Evolutionary conservation across 306 rosid genomes (phyloP).

Genomic region (Morella rubra): DNA sequence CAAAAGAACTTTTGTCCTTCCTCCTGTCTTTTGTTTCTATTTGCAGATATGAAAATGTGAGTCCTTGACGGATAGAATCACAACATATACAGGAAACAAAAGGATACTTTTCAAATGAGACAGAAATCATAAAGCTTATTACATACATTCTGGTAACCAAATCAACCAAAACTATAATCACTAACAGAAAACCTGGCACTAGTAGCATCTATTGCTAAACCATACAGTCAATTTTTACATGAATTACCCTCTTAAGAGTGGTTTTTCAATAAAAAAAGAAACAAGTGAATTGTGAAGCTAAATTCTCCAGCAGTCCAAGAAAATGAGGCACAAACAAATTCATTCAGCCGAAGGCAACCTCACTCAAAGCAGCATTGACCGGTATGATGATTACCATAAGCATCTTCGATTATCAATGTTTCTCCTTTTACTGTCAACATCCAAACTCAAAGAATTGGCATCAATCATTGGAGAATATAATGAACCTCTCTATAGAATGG

Average conservation of each 20-base stretch:
- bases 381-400: too few relatives aligned
- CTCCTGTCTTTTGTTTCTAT: conserved; percentile 96
- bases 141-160: not conserved
- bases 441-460: not conserved
- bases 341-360: too few relatives aligned
- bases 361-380: too few relatives aligned
- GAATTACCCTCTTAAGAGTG: too few relatives aligned
- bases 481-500: too few relatives aligned
- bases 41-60: conserved; percentile 35
- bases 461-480: too few relatives aligned
- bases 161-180: not conserved
- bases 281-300: too few relatives aligned
- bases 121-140: not conserved
- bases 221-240: too few relatives aligned
- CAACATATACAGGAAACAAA: conserved; percentile 16
- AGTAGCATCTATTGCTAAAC: too few relatives aligned
- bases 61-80: conserved; percentile 16
- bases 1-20: conserved; percentile 91
- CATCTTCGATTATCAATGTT: not conserved
- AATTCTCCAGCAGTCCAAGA: too few relatives aligned
- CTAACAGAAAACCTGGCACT: not conserved
- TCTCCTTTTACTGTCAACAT: not conserved
- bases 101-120: not conserved
- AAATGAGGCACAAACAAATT: too few relatives aligned
- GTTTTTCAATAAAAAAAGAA: too few relatives aligned